Evolutionary conservation across 108 stramenopile species (phyloP), one percentile per base, ranked within the genome.

Genomic region (Nannochloropsis oceanica): DNA sequence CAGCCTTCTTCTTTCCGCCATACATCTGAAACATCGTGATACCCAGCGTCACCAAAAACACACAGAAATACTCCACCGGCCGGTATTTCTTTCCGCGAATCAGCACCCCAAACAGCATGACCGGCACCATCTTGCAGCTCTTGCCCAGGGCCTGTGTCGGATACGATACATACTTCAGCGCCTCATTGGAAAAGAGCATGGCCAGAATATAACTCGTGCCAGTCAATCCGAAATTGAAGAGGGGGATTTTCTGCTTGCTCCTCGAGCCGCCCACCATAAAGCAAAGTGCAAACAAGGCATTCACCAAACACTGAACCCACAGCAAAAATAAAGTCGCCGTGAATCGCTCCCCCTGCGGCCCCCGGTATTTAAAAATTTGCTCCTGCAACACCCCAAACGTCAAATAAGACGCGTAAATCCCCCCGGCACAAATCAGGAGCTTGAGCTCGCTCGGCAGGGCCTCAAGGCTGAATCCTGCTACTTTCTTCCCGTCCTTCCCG

Each of bases 301-400:
- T 91, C 13, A 91, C 91, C 24, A 90, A 79, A 59, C 91, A 92
- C 88, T 92, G 91, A 8, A 92, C 88, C 88, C 84, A 88, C 11
- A 92, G 89, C 84, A 91, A 82, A 42, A 91, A 91, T 10, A 86
- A 27, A 22, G 91, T 92, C 13, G 44, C 24, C 34, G 85, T 81
- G 43, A 89, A 89, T 27, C 81, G 81, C 13, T 82, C 83, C 2
- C 79, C 79, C 0, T 81, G 79, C 18, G 59, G 43, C 5, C 82
- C 82, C 44, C 81, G 44, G 83, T 86, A 89, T 24, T 59, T 26
- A 85, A 82, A 89, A 43, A 89, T 89, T 87, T 97, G 95, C 87
- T 97, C 97, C 89, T 97, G 96, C 20, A 98, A 92, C 2, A 95
- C 94, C 25, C 96, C 97, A 89, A 96, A 97, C 87, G 95, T 95